A percentile compares a stretch with the other conserved stretches of the same genome.
phyloP scores from a whole-genome alignment of 805 yeast genomes.

The Candida takata region DNA sequence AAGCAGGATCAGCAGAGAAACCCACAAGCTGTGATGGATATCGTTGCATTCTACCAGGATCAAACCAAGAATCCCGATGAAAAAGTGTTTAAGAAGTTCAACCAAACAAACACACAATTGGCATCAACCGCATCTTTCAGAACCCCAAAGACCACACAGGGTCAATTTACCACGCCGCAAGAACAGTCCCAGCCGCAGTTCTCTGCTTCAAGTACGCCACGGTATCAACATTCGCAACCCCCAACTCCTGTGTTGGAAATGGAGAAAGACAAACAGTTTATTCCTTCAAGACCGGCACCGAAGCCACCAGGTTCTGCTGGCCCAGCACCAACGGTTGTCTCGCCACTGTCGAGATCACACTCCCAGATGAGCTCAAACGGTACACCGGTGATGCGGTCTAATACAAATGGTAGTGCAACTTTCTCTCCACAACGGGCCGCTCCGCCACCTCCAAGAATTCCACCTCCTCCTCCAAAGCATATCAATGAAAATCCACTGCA shows the following conservation, averaged over 20 bases:
- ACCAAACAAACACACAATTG: slow-evolving; percentile 22
- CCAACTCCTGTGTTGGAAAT: slow-evolving; percentile 9
- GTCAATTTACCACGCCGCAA: slow-evolving; percentile 21
- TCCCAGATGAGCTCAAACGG: slow-evolving; percentile 16
- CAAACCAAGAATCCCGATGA: slow-evolving; percentile 37
- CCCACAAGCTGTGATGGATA: slow-evolving; percentile 92
- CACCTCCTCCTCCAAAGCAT: slow-evolving; percentile 23
- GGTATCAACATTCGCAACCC: slow-evolving; percentile 22
- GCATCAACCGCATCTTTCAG: slow-evolving; percentile 28
- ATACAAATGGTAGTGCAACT: slow-evolving; percentile 1
- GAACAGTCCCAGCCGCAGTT: slow-evolving; percentile 15
- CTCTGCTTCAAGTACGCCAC: slow-evolving; percentile 18
- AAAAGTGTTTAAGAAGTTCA: slow-evolving; percentile 33
- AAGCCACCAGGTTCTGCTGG: slow-evolving; percentile 38
- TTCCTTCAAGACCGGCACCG: slow-evolving; percentile 66
- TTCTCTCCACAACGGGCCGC: slow-evolving; percentile 22
- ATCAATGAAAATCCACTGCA: slow-evolving; percentile 14
- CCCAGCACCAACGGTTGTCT: slow-evolving; percentile 18
- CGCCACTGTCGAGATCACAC: slow-evolving; percentile 22
- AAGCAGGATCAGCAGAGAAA: slow-evolving; percentile 82
- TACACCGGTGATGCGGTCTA: slow-evolving; percentile 11
- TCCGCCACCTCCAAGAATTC: slow-evolving; percentile 23
- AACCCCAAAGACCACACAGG: slow-evolving; percentile 24
- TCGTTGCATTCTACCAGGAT: slow-evolving; percentile 77
- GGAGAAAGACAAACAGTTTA: slow-evolving; percentile 36